These are phyloP conservation scores for Talaromyces amestolkiae DNA, from an alignment of 2,329 filamentous ascomycete genomes.

Conservation along the genomic window DNA sequence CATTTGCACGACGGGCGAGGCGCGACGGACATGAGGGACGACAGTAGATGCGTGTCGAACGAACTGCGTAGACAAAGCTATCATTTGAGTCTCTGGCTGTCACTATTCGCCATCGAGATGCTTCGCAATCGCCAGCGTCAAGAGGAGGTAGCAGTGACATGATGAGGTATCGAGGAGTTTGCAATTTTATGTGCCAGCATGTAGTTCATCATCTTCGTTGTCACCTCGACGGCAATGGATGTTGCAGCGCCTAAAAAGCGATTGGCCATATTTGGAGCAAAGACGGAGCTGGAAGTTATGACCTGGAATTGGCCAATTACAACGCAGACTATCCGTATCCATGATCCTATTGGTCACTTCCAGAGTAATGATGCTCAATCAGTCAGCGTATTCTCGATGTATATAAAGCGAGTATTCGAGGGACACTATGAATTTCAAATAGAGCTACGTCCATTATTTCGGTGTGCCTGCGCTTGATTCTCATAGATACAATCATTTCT, in stretches of 20 bases:
- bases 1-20: conserved; percentile 55
- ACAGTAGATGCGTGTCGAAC: conserved; percentile 57
- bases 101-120: conserved; percentile 42
- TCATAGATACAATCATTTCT: neutral
- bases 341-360: neutral
- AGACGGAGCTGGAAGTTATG: neutral
- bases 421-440: neutral
- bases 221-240: neutral
- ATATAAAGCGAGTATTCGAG: neutral
- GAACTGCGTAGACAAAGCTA: conserved; percentile 58
- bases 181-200: neutral
- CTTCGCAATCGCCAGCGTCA: conserved; percentile 12
- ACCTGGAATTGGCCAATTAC: neutral
- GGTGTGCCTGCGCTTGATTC: neutral
- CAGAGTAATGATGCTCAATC: neutral
- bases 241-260: neutral
- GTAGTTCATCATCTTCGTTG: neutral
- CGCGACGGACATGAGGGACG: conserved; percentile 56
- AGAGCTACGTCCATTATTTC: neutral
- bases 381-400: neutral
- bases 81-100: conserved; percentile 27
- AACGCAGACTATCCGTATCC: neutral
- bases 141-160: neutral
- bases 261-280: neutral
- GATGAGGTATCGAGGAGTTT: neutral